These are phyloP conservation scores for Litchi chinensis DNA, from an alignment of 345 rosid genomes.

Conservation along the genomic window DNA sequence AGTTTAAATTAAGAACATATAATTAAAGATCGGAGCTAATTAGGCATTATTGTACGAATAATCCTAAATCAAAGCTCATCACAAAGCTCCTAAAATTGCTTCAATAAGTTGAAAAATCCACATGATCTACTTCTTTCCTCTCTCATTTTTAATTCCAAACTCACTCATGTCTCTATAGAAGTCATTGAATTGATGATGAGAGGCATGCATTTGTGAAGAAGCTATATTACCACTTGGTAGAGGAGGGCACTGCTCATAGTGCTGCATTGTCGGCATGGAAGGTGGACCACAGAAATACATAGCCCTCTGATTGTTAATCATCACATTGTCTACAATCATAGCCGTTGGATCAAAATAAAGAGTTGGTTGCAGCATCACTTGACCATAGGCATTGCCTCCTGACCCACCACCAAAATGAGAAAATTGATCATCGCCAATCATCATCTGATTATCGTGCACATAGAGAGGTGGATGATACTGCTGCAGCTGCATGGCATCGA, in stretches of 20 bases:
- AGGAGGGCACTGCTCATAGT: neutral
- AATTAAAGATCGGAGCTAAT: no score
- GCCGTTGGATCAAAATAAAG: neutral
- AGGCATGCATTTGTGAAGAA: neutral
- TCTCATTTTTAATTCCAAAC: neutral
- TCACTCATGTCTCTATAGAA: neutral
- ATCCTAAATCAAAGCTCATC: neutral
- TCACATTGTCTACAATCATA: neutral
- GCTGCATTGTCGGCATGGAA: slow-evolving; percentile 1
- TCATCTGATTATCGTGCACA: neutral
- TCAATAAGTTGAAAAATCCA: no score
- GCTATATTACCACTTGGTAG: neutral
- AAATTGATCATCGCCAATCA: neutral
- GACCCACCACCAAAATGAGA: neutral
- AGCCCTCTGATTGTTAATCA: slow-evolving; percentile 1
- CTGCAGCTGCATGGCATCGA: neutral
- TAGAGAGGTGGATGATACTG: slow-evolving; percentile 1
- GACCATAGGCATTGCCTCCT: neutral
- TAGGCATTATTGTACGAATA: no score
- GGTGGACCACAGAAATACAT: neutral
- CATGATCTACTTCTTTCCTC: neutral
- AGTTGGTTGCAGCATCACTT: neutral
- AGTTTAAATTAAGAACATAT: no score
- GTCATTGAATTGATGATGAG: neutral
- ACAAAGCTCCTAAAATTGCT: neutral